These are phyloP conservation scores for Hemileccinum rubropunctum DNA, from an alignment of 768 basidiomycete species.

Conservation along the genomic window DNA sequence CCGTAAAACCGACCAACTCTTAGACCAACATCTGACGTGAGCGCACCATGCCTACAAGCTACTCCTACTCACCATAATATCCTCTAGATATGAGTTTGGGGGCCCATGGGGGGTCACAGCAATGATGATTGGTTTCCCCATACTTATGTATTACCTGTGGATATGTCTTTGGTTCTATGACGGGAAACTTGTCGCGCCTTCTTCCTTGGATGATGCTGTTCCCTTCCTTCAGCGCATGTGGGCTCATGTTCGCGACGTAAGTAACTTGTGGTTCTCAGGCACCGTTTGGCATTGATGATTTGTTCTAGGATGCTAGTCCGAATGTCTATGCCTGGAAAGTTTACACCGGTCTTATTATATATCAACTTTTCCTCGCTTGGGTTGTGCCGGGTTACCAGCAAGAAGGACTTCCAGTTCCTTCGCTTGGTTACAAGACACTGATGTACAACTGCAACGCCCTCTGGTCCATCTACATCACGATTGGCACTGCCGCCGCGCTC, in stretches of 20 bases:
- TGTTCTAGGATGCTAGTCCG: slow-evolving; percentile 80
- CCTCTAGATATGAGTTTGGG: slow-evolving; percentile 87
- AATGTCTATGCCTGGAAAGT: slow-evolving; percentile 87
- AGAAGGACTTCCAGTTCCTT: slow-evolving; percentile 95
- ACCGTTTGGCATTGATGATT: background rate
- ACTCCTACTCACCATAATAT: slow-evolving; percentile 2
- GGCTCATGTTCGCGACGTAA: slow-evolving; percentile 76
- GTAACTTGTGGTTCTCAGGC: slow-evolving; percentile 17
- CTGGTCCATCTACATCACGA: slow-evolving; percentile 77
- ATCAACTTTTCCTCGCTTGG: slow-evolving; percentile 88
- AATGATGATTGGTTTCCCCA: slow-evolving; percentile 93
- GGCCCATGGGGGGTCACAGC: slow-evolving; percentile 87
- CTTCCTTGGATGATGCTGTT: slow-evolving; percentile 61
- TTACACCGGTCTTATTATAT: slow-evolving; percentile 83
- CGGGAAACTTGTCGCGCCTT: slow-evolving; percentile 72
- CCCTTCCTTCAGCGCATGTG: slow-evolving; percentile 85
- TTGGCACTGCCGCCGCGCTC: slow-evolving; percentile 68
- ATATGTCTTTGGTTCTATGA: slow-evolving; percentile 96
- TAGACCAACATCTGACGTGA: slow-evolving; percentile 68
- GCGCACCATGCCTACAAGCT: slow-evolving; percentile 15
- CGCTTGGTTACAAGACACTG: slow-evolving; percentile 87
- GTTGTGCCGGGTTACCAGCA: slow-evolving; percentile 90
- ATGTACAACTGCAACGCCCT: slow-evolving; percentile 98
- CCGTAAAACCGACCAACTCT: slow-evolving; percentile 64
- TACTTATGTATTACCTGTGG: slow-evolving; percentile 99